Conservation (phyloP, 225 moss, liverwort and hornwort species). For the Physcomitrellopsis africana region DNA sequence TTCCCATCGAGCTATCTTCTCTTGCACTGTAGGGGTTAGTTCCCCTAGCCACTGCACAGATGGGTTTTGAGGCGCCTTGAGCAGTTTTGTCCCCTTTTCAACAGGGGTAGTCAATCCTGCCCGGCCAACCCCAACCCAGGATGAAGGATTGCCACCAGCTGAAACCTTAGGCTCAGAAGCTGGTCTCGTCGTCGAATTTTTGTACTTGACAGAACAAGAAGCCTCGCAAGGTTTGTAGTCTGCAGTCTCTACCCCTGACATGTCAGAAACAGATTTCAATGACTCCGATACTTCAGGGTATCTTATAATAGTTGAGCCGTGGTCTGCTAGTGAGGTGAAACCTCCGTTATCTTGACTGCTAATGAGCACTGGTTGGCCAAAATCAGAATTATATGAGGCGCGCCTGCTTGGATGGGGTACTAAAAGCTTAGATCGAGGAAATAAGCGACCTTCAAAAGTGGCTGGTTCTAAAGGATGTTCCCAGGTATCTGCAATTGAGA, state of each 20-base stretch:
- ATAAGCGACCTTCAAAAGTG: constrained; percentile 33
- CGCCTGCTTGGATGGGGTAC: constrained; percentile 42
- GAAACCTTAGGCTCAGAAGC: constrained; percentile 22
- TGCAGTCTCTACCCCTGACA: constrained; percentile 37
- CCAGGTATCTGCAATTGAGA: constrained; percentile 43
- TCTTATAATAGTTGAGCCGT: constrained; percentile 30
- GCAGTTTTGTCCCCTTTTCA: constrained; percentile 36
- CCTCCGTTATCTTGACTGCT: constrained; percentile 14
- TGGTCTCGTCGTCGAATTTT: constrained; percentile 30
- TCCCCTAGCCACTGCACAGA: constrained; percentile 42
- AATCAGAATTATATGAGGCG: constrained; percentile 41
- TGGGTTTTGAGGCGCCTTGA: constrained; percentile 18
- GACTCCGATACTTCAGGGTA: constrained; percentile 26
- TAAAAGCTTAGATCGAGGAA: constrained; percentile 27
- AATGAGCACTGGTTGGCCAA: too few species aligned
- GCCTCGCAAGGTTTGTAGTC: constrained; percentile 34
- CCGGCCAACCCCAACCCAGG: constrained; percentile 31
- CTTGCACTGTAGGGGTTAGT: constrained; percentile 49
- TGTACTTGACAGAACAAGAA: constrained; percentile 30
- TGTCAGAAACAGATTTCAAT: constrained; percentile 41
- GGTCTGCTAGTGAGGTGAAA: constrained; percentile 8
- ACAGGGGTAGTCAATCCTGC: constrained; percentile 58
- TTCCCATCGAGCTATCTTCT: constrained; percentile 65
- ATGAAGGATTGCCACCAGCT: constrained; percentile 17
- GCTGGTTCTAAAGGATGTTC: constrained; percentile 35